Evolutionary conservation across 1,139 yeast species (phyloP).

Genomic region (Yamadazyma blattariae): DNA sequence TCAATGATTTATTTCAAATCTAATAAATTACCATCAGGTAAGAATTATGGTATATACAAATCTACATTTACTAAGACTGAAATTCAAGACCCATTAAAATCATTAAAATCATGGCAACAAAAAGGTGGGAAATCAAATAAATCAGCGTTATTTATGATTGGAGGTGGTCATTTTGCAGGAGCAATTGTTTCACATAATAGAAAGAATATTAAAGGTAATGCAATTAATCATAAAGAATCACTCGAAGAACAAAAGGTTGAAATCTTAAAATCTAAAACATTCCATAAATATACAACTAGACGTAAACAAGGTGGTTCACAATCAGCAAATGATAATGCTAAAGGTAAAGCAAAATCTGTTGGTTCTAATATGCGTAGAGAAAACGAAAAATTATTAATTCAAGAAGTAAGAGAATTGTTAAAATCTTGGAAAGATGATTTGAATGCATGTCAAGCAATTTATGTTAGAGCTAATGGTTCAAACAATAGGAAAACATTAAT

Average conservation of each 20-base stretch:
- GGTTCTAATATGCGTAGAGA: slow-evolving; percentile 89
- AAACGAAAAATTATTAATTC: slow-evolving; percentile 79
- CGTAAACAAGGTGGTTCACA: slow-evolving; percentile 98
- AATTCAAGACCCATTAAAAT: slow-evolving; percentile 38
- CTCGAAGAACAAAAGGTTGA: slow-evolving; percentile 60
- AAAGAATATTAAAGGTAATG: slow-evolving; percentile 52
- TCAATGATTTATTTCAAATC: slow-evolving; percentile 61
- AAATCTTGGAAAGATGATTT: slow-evolving; percentile 62
- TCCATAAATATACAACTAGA: slow-evolving; percentile 93
- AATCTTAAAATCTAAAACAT: slow-evolving; percentile 74
- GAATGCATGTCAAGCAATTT: slow-evolving; percentile 64
- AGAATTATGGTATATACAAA: slow-evolving; percentile 70
- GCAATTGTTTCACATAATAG: slow-evolving; percentile 80
- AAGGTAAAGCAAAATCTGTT: slow-evolving; percentile 95
- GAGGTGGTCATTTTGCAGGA: slow-evolving; percentile 98
- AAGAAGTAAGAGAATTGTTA: slow-evolving; percentile 71
- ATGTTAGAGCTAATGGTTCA: slow-evolving; percentile 79
- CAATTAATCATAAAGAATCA: slow-evolving; percentile 39
- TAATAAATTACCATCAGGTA: slow-evolving; percentile 35
- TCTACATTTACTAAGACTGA: slow-evolving; percentile 48
- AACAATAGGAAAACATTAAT: slow-evolving; percentile 62
- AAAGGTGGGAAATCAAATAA: slow-evolving; percentile 26
- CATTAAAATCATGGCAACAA: slow-evolving; percentile 34
- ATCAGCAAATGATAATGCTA: slow-evolving; percentile 84
- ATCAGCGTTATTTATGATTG: slow-evolving; percentile 87